Evolutionary conservation across 345 rosid genomes (phyloP), one percentile per base, ranked within the genome.

Genomic region (Mercurialis annua): DNA sequence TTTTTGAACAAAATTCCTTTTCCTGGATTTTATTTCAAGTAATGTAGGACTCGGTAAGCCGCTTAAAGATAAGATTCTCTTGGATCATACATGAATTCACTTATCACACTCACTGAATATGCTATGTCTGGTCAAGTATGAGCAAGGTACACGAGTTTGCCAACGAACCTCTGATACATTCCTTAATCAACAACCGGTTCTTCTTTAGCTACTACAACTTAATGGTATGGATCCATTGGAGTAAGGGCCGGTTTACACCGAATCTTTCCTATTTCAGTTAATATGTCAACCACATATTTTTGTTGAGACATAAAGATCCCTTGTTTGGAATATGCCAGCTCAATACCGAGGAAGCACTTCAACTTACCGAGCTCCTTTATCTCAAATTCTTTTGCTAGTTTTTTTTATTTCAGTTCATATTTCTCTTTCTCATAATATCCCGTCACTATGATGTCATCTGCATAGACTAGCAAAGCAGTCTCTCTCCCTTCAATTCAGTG

Each of bases 41-140:
- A 48, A 48, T 7, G 48, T 9, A 42, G 17, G 0, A 59, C 47
- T 11, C 16, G 14, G 15, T 21, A 10, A 3, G 47, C 20, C 0
- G 47, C 64, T 7, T 59, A 26, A 20, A 40, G 64, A 59, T 54
- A 69, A 10, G 27, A 12, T 18, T 36, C 46, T 10, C 24, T 62
- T 10, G 46, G 34, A 50, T 24, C 1, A 70, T 70, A 55, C 62
- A 63, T 53, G 62, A 70, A 62, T 1, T 42, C 62, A 52, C 47
- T 62, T 6, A 62, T 34, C 20, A 53, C 55, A 10, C 54, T 54
- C 1, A 21, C 69, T 1, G 14, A n/a, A 8, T 71, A 54, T 3
- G 64, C 17, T 18, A 63, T 63, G 36, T 63, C 20, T 33, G 4
- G 47, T 12, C 34, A 11, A 26, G 63, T 63, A 7, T 42, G 46